phyloP scores from a whole-genome alignment of 2,329 filamentous ascomycete species.

The Orbilia oligospora region DNA sequence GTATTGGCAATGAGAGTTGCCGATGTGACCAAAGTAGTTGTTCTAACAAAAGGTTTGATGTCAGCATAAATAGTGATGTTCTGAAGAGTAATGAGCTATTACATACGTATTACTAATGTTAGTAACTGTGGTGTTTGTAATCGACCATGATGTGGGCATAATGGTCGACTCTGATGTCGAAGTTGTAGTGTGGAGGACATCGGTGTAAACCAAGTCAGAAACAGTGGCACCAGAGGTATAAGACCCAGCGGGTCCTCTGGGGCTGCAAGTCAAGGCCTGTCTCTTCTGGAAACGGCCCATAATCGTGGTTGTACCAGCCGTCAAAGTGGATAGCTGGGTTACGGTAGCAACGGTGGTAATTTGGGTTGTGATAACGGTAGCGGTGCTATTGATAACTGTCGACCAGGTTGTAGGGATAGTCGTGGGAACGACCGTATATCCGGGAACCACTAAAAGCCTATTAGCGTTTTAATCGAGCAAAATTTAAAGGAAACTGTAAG shows the following conservation, averaged over 20 bases:
- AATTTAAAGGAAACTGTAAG: background rate
- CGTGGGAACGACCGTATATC: background rate
- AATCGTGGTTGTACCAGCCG: background rate
- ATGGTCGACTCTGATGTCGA: slow-evolving; percentile 1
- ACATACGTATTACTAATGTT: slow-evolving; percentile 26
- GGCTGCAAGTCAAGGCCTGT: slow-evolving; percentile 15
- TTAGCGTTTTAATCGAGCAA: background rate
- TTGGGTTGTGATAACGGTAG: background rate
- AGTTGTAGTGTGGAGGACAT: slow-evolving; percentile 1
- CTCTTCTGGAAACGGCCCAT: background rate
- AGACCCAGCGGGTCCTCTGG: slow-evolving; percentile 27
- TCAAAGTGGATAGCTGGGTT: background rate
- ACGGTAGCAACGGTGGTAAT: slow-evolving; percentile 21
- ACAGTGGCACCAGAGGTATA: background rate
- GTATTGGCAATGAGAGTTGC: background rate
- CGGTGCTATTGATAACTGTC: slow-evolving; percentile 21
- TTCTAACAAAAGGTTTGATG: background rate
- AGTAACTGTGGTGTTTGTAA: background rate
- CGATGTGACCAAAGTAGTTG: background rate
- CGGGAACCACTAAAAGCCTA: background rate
- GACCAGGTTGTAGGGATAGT: slow-evolving; percentile 11
- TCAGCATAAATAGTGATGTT: background rate
- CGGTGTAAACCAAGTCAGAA: background rate
- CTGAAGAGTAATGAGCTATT: too few relatives aligned
- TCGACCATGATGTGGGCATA: background rate